Percentiles rank a stretch among this genome's conserved stretches.
Evolutionary conservation across 2,329 filamentous ascomycete genomes (phyloP).

Genomic region (Pseudogymnoascus sp.): DNA sequence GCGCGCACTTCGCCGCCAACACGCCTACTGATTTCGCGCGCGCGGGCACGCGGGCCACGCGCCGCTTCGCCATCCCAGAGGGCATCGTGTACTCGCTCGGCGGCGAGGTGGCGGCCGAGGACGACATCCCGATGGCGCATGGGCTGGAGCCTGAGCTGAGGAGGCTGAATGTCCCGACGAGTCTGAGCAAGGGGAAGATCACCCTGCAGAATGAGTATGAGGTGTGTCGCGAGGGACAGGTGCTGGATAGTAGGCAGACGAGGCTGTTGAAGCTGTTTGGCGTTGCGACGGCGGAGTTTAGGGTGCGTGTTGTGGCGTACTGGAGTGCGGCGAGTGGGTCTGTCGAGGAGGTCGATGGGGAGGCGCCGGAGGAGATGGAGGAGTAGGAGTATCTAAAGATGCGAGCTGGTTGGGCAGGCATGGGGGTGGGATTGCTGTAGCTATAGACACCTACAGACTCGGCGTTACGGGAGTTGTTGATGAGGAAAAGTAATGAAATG

Average conservation of each 20-base stretch:
- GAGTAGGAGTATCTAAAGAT: constrained; percentile 28
- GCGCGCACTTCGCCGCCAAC: constrained; percentile 65
- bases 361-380: constrained; percentile 33
- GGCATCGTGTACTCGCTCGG: constrained; percentile 76
- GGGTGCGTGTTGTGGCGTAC: constrained; percentile 69
- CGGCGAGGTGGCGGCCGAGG: constrained; percentile 69
- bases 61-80: constrained; percentile 71
- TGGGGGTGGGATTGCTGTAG: constrained; percentile 1
- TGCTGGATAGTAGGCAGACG: constrained; percentile 85
- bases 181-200: constrained; percentile 81
- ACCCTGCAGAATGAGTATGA: constrained; percentile 49
- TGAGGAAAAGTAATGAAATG: constrained; percentile 4
- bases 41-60: constrained; percentile 68
- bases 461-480: constrained; percentile 2
- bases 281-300: constrained; percentile 85
- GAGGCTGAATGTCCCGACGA: constrained; percentile 81
- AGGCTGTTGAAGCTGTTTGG: constrained; percentile 90
- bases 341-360: constrained; percentile 47
- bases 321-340: constrained; percentile 54
- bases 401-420: neutral
- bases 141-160: constrained; percentile 85
- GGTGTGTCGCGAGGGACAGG: constrained; percentile 77
- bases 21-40: constrained; percentile 82
- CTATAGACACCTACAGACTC: constrained; percentile 6
- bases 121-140: constrained; percentile 83